phyloP scores from a whole-genome alignment of 2,329 filamentous ascomycete genomes.

The Sporothrix euskadiensis region DNA sequence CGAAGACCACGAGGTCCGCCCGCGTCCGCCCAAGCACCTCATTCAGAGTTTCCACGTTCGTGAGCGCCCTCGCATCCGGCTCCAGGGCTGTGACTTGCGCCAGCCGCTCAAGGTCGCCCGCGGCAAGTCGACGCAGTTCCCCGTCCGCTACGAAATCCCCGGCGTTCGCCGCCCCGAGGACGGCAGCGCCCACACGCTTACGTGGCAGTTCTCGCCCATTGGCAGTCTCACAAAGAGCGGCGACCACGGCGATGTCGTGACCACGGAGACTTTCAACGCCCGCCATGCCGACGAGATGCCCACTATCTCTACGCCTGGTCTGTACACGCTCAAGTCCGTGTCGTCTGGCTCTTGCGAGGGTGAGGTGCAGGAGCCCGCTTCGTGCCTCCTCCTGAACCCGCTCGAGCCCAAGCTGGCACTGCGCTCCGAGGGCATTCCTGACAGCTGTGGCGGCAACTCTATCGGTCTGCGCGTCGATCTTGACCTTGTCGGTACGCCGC shows the following conservation, averaged over 20 bases:
- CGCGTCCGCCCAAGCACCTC: constrained; percentile 60
- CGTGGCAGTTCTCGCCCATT: constrained; percentile 79
- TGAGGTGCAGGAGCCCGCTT: constrained; percentile 88
- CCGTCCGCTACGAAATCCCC: constrained; percentile 67
- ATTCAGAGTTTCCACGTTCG: constrained; percentile 81
- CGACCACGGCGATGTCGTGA: constrained; percentile 64
- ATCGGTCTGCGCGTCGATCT: constrained; percentile 87
- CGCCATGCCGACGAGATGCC: constrained; percentile 65
- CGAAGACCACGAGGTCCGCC: constrained; percentile 68
- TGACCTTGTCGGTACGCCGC: constrained; percentile 87
- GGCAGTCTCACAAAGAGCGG: constrained; percentile 67
- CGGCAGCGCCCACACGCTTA: constrained; percentile 65
- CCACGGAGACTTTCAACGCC: constrained; percentile 59
- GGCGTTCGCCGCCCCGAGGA: constrained; percentile 57
- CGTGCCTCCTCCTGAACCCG: constrained; percentile 89
- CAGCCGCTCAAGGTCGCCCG: constrained; percentile 81
- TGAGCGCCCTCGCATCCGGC: constrained; percentile 73
- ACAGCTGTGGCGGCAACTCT: constrained; percentile 92
- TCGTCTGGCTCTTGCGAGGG: constrained; percentile 80
- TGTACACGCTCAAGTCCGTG: constrained; percentile 82
- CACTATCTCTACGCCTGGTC: constrained; percentile 71
- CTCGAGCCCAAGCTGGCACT: constrained; percentile 79
- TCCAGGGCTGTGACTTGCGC: constrained; percentile 75
- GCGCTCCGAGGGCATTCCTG: constrained; percentile 76
- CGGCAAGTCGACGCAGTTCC: constrained; percentile 66